Conservation (phyloP, 495 filamentous ascomycete genomes). For the Xylaria curta region DNA sequence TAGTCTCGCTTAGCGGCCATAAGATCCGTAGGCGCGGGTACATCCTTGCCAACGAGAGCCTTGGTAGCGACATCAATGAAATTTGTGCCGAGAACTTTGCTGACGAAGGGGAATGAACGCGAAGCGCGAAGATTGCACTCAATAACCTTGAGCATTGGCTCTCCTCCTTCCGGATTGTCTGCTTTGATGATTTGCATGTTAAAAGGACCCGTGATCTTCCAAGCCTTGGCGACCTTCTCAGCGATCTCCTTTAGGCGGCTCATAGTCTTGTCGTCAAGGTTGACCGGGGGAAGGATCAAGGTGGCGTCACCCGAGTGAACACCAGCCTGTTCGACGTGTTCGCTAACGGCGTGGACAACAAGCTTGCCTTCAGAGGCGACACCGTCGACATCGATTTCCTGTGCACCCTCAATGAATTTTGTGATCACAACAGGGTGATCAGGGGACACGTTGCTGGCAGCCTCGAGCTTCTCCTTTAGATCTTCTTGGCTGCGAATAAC, state of each 20-base stretch:
- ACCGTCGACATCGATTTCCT: slow-evolving; percentile 98
- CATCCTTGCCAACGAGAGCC: slow-evolving; percentile 84
- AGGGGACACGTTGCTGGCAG: slow-evolving; percentile 89
- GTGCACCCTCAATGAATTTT: slow-evolving; percentile 97
- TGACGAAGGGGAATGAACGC: slow-evolving; percentile 96
- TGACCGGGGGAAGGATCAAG: slow-evolving; percentile 86
- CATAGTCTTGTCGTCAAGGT: slow-evolving; percentile 76
- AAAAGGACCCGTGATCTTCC: slow-evolving; percentile 96
- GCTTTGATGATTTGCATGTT: slow-evolving; percentile 99
- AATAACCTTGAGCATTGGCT: slow-evolving; percentile 88
- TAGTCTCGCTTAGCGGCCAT: slow-evolving; percentile 91
- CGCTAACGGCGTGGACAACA: slow-evolving; percentile 91
- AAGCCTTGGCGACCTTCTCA: slow-evolving; percentile 93
- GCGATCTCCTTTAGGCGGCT: slow-evolving; percentile 91
- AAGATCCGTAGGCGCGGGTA: slow-evolving; percentile 85
- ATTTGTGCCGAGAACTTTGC: slow-evolving; percentile 95
- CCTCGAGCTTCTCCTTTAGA: slow-evolving; percentile 86
- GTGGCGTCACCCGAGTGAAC: slow-evolving; percentile 99
- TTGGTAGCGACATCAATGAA: slow-evolving; percentile 97
- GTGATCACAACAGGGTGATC: slow-evolving; percentile 99
- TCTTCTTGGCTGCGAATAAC: slow-evolving; percentile 94
- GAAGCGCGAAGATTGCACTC: slow-evolving; percentile 98
- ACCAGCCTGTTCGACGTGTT: slow-evolving; percentile 97
- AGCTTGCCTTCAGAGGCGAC: slow-evolving; percentile 87
- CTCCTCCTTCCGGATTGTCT: slow-evolving; percentile 69